A percentile compares a stretch with the other conserved stretches of the same genome.
Evolutionary conservation across 306 rosid genomes (phyloP).

Genomic region (Quercus mongolica): DNA sequence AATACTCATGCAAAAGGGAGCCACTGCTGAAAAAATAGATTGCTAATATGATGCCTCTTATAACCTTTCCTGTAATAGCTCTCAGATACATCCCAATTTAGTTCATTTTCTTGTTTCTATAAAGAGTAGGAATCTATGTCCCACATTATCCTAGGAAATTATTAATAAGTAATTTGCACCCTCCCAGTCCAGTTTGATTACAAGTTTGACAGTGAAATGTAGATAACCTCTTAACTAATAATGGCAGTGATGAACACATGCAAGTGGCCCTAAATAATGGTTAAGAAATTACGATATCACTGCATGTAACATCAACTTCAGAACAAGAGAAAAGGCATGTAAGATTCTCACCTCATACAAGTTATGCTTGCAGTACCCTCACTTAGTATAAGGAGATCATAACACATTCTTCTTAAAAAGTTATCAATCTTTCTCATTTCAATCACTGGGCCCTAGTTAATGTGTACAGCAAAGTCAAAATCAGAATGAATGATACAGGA

Average conservation of each 20-base stretch:
- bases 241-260: neutral
- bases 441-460: slow-evolving; percentile 53
- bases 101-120: no score
- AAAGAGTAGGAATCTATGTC: no score
- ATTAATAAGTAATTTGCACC: no score
- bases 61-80: no score
- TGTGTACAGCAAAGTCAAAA: slow-evolving; percentile 15
- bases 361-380: slow-evolving; percentile 76
- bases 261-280: neutral
- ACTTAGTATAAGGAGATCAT: slow-evolving; percentile 1
- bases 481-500: neutral
- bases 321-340: neutral
- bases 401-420: slow-evolving; percentile 8
- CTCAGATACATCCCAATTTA: no score
- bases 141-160: no score
- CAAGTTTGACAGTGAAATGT: neutral
- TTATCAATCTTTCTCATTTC: slow-evolving; percentile 24
- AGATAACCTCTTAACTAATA: neutral
- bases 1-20: neutral
- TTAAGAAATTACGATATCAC: neutral
- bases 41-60: neutral
- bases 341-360: slow-evolving; percentile 60
- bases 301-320: neutral
- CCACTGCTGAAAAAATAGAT: neutral
- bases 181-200: neutral